These are phyloP conservation scores for Yamadazyma kitorensis DNA, from an alignment of 805 yeast genomes.

Conservation along the genomic window DNA sequence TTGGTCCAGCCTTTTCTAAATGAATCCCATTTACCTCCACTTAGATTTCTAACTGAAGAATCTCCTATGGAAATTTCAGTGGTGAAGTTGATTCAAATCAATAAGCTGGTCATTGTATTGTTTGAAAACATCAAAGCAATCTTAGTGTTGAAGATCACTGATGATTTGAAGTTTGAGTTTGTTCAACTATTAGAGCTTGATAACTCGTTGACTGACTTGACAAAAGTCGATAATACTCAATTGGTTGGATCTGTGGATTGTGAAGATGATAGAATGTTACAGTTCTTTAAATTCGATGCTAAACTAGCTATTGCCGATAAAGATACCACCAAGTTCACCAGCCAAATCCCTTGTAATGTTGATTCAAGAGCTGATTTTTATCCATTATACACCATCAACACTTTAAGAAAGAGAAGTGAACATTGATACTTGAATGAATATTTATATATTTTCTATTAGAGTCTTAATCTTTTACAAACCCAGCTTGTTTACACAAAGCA, in stretches of 20 bases:
- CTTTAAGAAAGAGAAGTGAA: constrained; percentile 62
- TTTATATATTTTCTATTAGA: constrained; percentile 24
- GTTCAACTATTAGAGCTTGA: constrained; percentile 26
- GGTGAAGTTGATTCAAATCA: constrained; percentile 15
- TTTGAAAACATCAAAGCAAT: constrained; percentile 52
- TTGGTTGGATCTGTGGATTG: constrained; percentile 32
- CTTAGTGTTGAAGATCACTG: constrained; percentile 31
- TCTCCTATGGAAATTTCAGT: constrained; percentile 56
- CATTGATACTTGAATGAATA: constrained; percentile 36
- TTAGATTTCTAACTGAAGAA: constrained; percentile 52
- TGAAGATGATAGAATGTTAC: constrained; percentile 21
- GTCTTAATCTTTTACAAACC: constrained; percentile 39
- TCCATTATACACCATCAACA: constrained; percentile 47
- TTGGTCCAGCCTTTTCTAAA: constrained; percentile 41
- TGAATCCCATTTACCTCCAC: constrained; percentile 62
- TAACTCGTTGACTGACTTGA: constrained; percentile 27
- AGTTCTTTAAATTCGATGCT: not conserved
- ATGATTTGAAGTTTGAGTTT: constrained; percentile 22
- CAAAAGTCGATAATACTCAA: constrained; percentile 15
- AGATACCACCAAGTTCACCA: constrained; percentile 18
- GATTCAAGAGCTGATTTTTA: constrained; percentile 37
- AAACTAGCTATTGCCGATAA: not conserved
- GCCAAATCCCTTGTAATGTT: constrained; percentile 29
- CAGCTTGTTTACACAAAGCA: constrained; percentile 79
- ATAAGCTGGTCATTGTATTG: constrained; percentile 36